Base-by-base conservation (phyloP, 2,329 filamentous ascomycete genomes). In the Plectosphaerella cucumerina region DNA sequence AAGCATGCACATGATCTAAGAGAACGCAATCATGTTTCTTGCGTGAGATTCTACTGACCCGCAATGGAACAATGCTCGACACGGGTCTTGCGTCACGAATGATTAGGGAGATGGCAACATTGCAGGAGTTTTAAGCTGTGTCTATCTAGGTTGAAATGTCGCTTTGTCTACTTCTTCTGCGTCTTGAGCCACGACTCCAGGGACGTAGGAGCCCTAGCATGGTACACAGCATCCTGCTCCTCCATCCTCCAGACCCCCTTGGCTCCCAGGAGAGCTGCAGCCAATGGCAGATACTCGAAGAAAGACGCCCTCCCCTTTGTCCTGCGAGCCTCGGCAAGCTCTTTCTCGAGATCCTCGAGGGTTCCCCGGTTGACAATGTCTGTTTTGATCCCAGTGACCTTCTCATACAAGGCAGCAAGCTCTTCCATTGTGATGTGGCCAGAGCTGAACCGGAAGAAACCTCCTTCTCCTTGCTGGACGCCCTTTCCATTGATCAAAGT, bases 391-490 rank as follows among this genome's bases (percentile, higher is more conserved):
- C 47, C 50, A 4, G 50, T 51, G 1, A 37, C 6, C 39, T 54
- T 50, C 21, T 52, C 45, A 14, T 49, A 54, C 26, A 31, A 31
- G 3, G 42, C 33, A 4, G 50, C 52, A 17, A 52, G 31, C 26
- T 54, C 52, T 10, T 22, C 50, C 2, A 54, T 44, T 2, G 49
- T 52, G 20, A 43, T 23, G 18, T 47, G 41, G 2, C 52, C 52
- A 6, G 52, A 54, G 3, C 46, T 34, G 14, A 54, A 46, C 5
- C 43, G 37, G 46, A 54, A 54, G 46, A 52, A 49, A 3, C 52
- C 52, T 1, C 52, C 52, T 11, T 49, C 44, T 5, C 52, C 52
- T 14, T 51, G 42, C 10, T 18, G 47, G 6, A 54, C 52, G 3
- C 52, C 52, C 5, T 49, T 34, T 17, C 52, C 52, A 22, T 49